Percentiles rank a stretch among this genome's conserved stretches.
Conservation (phyloP, 129 eudicot species). For the Ambrosia trifida region DNA sequence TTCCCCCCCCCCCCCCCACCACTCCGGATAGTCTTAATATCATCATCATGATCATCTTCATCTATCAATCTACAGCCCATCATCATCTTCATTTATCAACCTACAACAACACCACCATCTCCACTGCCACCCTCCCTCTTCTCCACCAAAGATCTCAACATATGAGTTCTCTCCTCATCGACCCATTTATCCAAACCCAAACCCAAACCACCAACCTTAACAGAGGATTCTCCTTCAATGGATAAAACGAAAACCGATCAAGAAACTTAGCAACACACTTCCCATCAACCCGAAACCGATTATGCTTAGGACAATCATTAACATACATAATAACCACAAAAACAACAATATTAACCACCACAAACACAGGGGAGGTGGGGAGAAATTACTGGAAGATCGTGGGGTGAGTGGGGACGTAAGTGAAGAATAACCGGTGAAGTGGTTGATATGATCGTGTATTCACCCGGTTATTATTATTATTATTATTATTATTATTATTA, state of each 20-base stretch:
- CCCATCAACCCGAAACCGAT: slow-evolving; percentile 15
- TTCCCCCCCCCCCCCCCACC: no score
- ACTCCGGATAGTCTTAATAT: no score
- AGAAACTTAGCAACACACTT: slow-evolving; percentile 71
- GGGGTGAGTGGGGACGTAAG: slow-evolving; percentile 14
- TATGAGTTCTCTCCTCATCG: no score
- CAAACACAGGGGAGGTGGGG: slow-evolving; percentile 66
- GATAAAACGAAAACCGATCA: slow-evolving; percentile 76
- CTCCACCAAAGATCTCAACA: no score
- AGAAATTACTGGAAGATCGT: slow-evolving; percentile 12
- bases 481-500: no score
- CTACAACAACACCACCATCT: no score
- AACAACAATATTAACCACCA: slow-evolving; percentile 52
- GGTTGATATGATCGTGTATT: slow-evolving; percentile 12
- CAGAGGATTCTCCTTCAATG: slow-evolving; percentile 64
- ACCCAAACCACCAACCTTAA: slow-evolving; percentile 83
- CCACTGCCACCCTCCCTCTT: no score
- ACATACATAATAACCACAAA: slow-evolving; percentile 67
- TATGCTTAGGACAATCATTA: slow-evolving; percentile 70
- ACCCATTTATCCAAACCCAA: no score
- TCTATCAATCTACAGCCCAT: no score
- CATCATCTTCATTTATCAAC: no score
- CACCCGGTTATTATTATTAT: background rate
- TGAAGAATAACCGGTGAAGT: slow-evolving; percentile 8
- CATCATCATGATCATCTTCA: no score